Base-by-base conservation (phyloP, 2,329 filamentous ascomycete genomes). In the Xylariaceae sp. region DNA sequence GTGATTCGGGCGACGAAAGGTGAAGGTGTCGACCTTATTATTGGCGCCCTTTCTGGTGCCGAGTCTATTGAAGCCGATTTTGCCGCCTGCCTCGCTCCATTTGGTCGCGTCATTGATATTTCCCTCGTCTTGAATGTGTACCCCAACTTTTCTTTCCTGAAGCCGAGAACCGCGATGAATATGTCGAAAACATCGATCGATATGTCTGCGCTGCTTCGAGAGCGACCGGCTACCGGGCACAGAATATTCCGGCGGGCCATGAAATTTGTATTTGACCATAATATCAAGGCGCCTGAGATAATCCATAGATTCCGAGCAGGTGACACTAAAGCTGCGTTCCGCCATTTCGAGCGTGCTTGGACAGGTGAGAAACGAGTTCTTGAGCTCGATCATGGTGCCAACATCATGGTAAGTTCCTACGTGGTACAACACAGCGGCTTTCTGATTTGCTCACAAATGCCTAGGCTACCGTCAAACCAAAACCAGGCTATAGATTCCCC, bases 391-490 rank as follows among this genome's bases (percentile, higher is more conserved):
- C 32, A 36, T 26, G 26, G 26, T 26, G 8, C 26, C 8, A 26
- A 26, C 26, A 4, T 26, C 26, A 26, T 8, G 26, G 26, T 26
- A 26, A 26, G 26, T 26, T 26, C 26, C 8, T 26, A 8, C 26
- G 26, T 8, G 8, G 26, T 8, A 8, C 26, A 26, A 26, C 8
- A 4, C 26, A 26, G 8, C 8, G 26, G 26, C 5, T 26, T 26
- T 26, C 15, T 36, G 15, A 13, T 36, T 12, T n/a, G 3, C 15
- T 36, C 32, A 36, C 32, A 9, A 22, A n/a, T 36, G 6, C 12
- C n/a, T 36, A 21, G n/a, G 3, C n/a, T 3, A 39, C 21, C 19
- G 22, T 16, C 12, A 52, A 29, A 67, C 4, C 26, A 4, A 26
- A 26, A 26, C 5, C 26, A 26, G 8, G 8, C 5, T 26, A 26